Evolutionary conservation across 75 land plant species (phyloP), one percentile per base, ranked within the genome.

Genomic region (Pinus taeda): DNA sequence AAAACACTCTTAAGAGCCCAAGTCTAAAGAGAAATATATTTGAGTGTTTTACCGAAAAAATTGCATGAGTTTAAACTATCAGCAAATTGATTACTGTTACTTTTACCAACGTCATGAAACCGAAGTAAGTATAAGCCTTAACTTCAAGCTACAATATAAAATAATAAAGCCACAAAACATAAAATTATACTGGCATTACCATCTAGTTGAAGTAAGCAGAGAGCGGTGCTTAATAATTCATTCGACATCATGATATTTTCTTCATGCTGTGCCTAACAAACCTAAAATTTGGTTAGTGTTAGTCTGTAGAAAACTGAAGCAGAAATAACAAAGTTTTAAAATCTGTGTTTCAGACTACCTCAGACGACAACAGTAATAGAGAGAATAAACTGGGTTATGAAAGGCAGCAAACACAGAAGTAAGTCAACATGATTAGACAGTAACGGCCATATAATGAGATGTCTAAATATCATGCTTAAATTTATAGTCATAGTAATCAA

Each of bases 131-230:
- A 5, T 0, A 20, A 39, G 18, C 13, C 49, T 42, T 17, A 69
- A 67, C 12, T 3, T 39, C 15, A 30, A 2, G 39, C 63, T 61
- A 24, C 42, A 17, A 71, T 29, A 42, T 8, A 73, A 57, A 67
- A 75, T 37, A 59, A 75, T 26, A 22, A 75, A 42, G 21, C 18
- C 42, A 64, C 37, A 57, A 72, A 18, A 73, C 59, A 22, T 8
- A 74, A 21, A 33, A 17, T 42, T 64, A 15, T 76, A 12, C n/a
- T 67, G 17, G n/a, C 53, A 67, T 20, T 49, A 18, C 21, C 71
- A 67, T 30, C 71, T 15, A 62, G 45, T 64, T 33, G 67, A 64
- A 67, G 39, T 67, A 67, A 36, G 71, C 49, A 37, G 71, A 39
- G 33, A 37, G 49, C 33, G 45, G 30, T 39, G 17, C 71, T 11